Conservation (phyloP, 2,329 filamentous ascomycete genomes). For the Chaetomiaceae sp. region DNA sequence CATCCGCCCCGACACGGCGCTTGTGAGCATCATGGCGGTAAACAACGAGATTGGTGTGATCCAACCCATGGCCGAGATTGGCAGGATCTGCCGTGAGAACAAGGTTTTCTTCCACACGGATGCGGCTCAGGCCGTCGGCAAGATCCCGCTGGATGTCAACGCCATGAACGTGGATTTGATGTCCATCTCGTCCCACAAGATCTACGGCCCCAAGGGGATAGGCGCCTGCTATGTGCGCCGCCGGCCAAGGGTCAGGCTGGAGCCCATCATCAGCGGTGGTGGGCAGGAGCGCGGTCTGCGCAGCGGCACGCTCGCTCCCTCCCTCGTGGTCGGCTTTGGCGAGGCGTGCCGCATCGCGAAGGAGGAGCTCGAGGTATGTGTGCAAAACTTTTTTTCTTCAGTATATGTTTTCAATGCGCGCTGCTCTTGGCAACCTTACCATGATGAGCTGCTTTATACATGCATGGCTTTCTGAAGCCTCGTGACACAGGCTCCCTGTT, state of each 20-base stretch:
- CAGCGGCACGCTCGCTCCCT: slow-evolving; percentile 87
- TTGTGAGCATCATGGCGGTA: slow-evolving; percentile 97
- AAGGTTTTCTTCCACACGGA: slow-evolving; percentile 99
- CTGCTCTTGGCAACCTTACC: background rate
- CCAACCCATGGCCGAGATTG: slow-evolving; percentile 89
- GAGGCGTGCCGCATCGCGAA: slow-evolving; percentile 90
- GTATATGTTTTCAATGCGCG: slow-evolving; percentile 18
- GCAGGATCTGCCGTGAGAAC: slow-evolving; percentile 79
- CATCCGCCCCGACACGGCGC: slow-evolving; percentile 80
- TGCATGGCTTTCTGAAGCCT: slow-evolving; percentile 85
- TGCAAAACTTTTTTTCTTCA: slow-evolving; percentile 14
- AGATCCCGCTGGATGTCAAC: slow-evolving; percentile 94
- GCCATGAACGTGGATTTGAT: slow-evolving; percentile 97
- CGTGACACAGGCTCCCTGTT: slow-evolving; percentile 54
- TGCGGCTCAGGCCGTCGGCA: slow-evolving; percentile 94
- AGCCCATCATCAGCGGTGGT: slow-evolving; percentile 92
- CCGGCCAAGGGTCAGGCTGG: slow-evolving; percentile 85
- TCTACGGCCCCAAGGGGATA: slow-evolving; percentile 95
- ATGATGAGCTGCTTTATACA: slow-evolving; percentile 78
- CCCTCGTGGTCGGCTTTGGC: slow-evolving; percentile 85
- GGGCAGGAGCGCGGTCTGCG: slow-evolving; percentile 92
- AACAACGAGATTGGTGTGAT: slow-evolving; percentile 99
- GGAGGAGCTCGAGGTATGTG: slow-evolving; percentile 81
- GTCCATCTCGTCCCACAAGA: slow-evolving; percentile 98
- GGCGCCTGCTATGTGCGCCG: slow-evolving; percentile 94